Percentiles rank a stretch among this genome's conserved stretches.
Conservation (phyloP, 768 basidiomycete genomes). For the Ramaria sp. region DNA sequence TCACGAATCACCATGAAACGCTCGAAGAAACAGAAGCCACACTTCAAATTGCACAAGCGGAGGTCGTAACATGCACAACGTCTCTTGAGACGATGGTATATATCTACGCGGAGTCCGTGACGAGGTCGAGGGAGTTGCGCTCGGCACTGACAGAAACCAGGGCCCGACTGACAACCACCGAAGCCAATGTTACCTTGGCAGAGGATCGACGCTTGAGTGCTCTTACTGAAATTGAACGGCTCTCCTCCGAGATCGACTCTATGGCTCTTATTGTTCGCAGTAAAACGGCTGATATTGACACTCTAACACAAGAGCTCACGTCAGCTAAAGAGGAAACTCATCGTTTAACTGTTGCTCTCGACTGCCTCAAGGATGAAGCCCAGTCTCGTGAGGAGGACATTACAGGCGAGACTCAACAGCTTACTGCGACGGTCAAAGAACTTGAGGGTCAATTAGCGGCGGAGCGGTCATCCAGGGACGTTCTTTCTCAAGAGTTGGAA, state of each 20-base stretch:
- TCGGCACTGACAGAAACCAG: conserved; percentile 23
- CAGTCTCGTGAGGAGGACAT: neutral
- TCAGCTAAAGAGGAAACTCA: conserved; percentile 9
- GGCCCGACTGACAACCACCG: conserved; percentile 23
- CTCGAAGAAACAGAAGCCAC: conserved; percentile 5
- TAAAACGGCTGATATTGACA: conserved; percentile 14
- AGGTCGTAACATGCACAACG: conserved; percentile 8
- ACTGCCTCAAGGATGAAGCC: conserved; percentile 12
- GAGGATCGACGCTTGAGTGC: conserved; percentile 24
- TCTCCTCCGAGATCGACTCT: conserved; percentile 22
- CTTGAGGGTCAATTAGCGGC: conserved; percentile 22
- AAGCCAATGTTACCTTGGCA: conserved; percentile 23
- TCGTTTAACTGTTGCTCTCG: conserved; percentile 5
- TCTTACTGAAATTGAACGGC: conserved; percentile 22
- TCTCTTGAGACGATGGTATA: conserved; percentile 27
- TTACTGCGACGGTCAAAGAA: conserved; percentile 17
- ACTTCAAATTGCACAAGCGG: conserved; percentile 4
- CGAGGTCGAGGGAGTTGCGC: conserved; percentile 21
- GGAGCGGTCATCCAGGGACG: conserved; percentile 24
- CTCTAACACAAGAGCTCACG: conserved; percentile 11
- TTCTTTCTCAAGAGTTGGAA: conserved; percentile 27
- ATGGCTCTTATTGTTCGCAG: conserved; percentile 11
- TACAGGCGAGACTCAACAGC: conserved; percentile 13
- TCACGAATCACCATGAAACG: conserved; percentile 13
- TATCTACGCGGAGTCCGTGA: conserved; percentile 27